These are phyloP conservation scores for Backusella tuberculispora DNA, from an alignment of 192 early-diverging fungal species.

Conservation along the genomic window DNA sequence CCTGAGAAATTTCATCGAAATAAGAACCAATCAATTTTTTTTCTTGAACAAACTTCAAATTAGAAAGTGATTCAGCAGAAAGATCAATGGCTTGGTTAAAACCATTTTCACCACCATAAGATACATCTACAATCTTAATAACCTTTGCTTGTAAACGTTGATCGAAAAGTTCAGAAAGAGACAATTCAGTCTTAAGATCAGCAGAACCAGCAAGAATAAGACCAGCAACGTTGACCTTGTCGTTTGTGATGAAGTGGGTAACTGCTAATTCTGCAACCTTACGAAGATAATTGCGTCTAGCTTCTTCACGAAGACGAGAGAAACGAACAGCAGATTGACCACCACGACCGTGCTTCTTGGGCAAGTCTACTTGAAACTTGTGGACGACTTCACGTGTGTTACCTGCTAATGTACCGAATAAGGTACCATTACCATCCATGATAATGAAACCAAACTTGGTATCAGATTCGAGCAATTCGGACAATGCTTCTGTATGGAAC, in stretches of 20 bases:
- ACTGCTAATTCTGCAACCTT: conserved; percentile 98
- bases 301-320: conserved; percentile 97
- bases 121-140: conserved; percentile 95
- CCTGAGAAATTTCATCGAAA: conserved; percentile 97
- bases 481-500: conserved; percentile 95
- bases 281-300: conserved; percentile 98
- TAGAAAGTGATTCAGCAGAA: conserved; percentile 86
- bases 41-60: conserved; percentile 99
- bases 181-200: conserved; percentile 98
- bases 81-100: conserved; percentile 98
- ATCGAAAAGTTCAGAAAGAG: conserved; percentile 96
- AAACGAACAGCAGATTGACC: conserved; percentile 99
- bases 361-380: conserved; percentile 94
- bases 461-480: conserved; percentile 92
- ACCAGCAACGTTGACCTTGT: conserved; percentile 78
- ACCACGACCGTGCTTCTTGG: conserved; percentile 99
- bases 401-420: conserved; percentile 95
- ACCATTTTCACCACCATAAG: conserved; percentile 99
- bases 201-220: conserved; percentile 97
- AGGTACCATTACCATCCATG: conserved; percentile 97
- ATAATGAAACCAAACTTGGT: conserved; percentile 97
- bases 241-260: conserved; percentile 92
- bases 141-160: conserved; percentile 87
- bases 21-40: conserved; percentile 95
- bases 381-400: conserved; percentile 93